These are phyloP conservation scores for Saturnispora silvae DNA, from an alignment of 805 yeast species.

Conservation along the genomic window DNA sequence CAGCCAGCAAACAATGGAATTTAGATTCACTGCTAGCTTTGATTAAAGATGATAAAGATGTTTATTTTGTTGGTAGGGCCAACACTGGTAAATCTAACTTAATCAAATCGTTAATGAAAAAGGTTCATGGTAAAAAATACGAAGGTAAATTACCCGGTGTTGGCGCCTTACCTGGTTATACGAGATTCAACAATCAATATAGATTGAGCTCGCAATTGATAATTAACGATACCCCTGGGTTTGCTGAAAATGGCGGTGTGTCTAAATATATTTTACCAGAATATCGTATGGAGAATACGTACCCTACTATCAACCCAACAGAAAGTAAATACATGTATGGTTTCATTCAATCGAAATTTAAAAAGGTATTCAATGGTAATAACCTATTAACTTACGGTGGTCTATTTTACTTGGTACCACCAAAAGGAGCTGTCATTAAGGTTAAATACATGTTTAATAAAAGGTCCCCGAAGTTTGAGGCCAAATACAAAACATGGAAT, in stretches of 20 bases:
- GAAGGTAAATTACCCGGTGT: conserved; percentile 30
- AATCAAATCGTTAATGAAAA: conserved; percentile 33
- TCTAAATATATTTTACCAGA: conserved; percentile 19
- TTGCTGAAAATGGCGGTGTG: conserved; percentile 13
- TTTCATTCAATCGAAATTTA: conserved; percentile 1
- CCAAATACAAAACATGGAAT: conserved; percentile 24
- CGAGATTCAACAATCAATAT: conserved; percentile 41
- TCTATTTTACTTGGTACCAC: conserved; percentile 45
- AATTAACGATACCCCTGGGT: conserved; percentile 41
- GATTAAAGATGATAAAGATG: conserved; percentile 27
- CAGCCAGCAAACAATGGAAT: conserved; percentile 47
- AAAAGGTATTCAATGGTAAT: conserved; percentile 17
- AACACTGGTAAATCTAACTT: conserved; percentile 64
- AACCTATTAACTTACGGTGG: conserved; percentile 44
- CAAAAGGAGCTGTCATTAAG: conserved; percentile 38
- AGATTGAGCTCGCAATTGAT: conserved; percentile 8
- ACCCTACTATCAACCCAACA: conserved; percentile 3
- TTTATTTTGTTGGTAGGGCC: conserved; percentile 53
- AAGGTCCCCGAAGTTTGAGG: conserved; percentile 32
- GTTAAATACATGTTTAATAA: conserved; percentile 25
- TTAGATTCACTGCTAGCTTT: conserved; percentile 27
- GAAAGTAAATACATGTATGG: conserved; percentile 1
- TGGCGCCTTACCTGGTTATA: conserved; percentile 58
- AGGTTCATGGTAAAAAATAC: conserved; percentile 1
- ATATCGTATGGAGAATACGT: background rate